Conservation (phyloP, 352 stramenopile species). For the Thraustotheca clavata region DNA sequence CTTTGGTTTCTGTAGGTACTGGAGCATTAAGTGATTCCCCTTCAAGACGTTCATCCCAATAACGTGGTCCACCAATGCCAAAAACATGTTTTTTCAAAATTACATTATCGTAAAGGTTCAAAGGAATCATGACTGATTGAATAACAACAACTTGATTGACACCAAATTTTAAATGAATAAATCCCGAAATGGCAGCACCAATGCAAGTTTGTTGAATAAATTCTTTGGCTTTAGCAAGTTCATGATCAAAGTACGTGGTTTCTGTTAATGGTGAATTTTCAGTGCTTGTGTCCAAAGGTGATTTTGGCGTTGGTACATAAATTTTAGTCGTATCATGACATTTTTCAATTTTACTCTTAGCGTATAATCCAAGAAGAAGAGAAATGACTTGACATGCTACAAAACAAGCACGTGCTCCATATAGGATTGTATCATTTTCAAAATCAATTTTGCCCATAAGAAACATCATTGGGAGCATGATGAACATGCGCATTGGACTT, state of each 20-base stretch:
- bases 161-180: slow-evolving; percentile 81
- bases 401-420: slow-evolving; percentile 55
- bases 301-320: slow-evolving; percentile 56
- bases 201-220: slow-evolving; percentile 82
- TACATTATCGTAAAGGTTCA: slow-evolving; percentile 77
- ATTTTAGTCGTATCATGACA: slow-evolving; percentile 79
- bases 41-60: slow-evolving; percentile 75
- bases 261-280: slow-evolving; percentile 75
- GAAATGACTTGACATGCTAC: slow-evolving; percentile 48
- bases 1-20: not conserved
- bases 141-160: slow-evolving; percentile 85
- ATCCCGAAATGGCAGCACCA: slow-evolving; percentile 56
- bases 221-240: slow-evolving; percentile 60
- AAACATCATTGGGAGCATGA: slow-evolving; percentile 81
- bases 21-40: slow-evolving; percentile 53
- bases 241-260: slow-evolving; percentile 65
- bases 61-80: slow-evolving; percentile 45
- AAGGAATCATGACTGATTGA: slow-evolving; percentile 74
- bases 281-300: slow-evolving; percentile 66
- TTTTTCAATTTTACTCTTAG: slow-evolving; percentile 59
- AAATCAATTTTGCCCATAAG: slow-evolving; percentile 83
- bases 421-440: slow-evolving; percentile 56
- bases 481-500: slow-evolving; percentile 68
- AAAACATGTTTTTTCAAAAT: slow-evolving; percentile 72
- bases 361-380: slow-evolving; percentile 55